phyloP scores from a whole-genome alignment of 768 basidiomycete species.

The Leccinellum luteum region DNA sequence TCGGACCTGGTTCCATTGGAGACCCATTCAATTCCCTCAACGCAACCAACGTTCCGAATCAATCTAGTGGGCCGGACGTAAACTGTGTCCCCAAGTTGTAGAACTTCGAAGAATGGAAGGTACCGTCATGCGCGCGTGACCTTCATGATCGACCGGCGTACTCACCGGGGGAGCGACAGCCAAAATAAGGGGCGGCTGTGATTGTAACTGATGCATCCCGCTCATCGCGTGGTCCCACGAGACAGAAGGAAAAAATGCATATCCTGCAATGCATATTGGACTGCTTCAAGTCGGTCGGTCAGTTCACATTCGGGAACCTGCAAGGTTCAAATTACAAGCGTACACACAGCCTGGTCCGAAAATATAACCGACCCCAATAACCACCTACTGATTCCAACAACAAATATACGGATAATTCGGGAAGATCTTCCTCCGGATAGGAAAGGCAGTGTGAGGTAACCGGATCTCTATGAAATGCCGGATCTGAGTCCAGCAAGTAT shows the following conservation, averaged over 20 bases:
- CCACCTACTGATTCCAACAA: not conserved
- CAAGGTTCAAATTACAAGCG: not conserved
- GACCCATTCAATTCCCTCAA: not conserved
- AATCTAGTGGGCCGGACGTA: not conserved
- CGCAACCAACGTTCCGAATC: not conserved
- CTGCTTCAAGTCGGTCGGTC: not conserved
- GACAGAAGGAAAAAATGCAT: not conserved
- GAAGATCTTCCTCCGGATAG: constrained; percentile 1
- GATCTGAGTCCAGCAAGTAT: not conserved
- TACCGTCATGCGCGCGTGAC: constrained; percentile 1
- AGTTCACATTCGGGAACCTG: not conserved
- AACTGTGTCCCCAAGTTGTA: not conserved
- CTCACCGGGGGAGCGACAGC: not conserved
- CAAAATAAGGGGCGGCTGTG: constrained; percentile 1
- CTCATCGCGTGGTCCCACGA: not conserved
- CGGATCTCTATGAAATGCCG: constrained; percentile 7
- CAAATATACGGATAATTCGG: not conserved
- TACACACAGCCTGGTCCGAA: not conserved
- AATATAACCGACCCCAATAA: not conserved
- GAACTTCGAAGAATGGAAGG: constrained; percentile 19
- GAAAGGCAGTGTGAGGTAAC: not conserved
- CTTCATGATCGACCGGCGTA: constrained; percentile 25
- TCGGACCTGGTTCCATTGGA: not conserved
- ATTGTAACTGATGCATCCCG: not conserved
- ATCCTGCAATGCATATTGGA: not conserved